Evolutionary conservation across 2,329 filamentous ascomycete genomes (phyloP), one percentile per base, ranked within the genome.

Genomic region (Cercospora citrullina): DNA sequence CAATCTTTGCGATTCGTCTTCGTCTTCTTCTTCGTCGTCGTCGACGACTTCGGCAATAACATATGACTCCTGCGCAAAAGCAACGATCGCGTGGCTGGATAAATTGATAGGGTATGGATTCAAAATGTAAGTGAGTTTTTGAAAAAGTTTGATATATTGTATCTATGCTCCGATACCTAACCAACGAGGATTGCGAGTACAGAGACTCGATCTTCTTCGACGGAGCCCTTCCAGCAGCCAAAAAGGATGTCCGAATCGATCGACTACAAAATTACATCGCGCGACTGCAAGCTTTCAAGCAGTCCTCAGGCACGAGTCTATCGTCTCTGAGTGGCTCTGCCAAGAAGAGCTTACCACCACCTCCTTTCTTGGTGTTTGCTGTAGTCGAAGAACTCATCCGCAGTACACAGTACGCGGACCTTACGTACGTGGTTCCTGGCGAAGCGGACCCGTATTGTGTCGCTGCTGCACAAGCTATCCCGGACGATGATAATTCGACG

Each of bases 391-490:
- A 87, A 5, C 80, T 97, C 23, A 77, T 78, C n/a, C 67, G 72
- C 0, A 60, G 63, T 4, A 86, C 77, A 70, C 4, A 74, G 69
- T 68, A 75, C 84, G 55, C 83, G 81, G 8, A 75, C 2, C 73
- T 80, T 5, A 84, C 83, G 0, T 80, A 83, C 26, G 83, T 95
- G 12, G 90, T 96, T 0, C 89, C 92, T 0, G 93, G 91, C 0
- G 94, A 98, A 79, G 94, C 94, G 1, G 94, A 98, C 76, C 80
- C 84, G 26, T 95, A 88, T 80, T 97, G 93, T 77, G 93, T 92
- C 3, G 80, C 84, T 14, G 84, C 88, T 63, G 84, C 91, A 6
- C 83, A 83, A n/a, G 76, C 83, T 31, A 82, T 84, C 0, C 81
- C 83, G 1, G 33, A 14, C 0, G 55, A 67, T 1, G 26, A 60